Base-by-base conservation (phyloP, 2,329 filamentous ascomycete species). In the Colletotrichum sp. region DNA sequence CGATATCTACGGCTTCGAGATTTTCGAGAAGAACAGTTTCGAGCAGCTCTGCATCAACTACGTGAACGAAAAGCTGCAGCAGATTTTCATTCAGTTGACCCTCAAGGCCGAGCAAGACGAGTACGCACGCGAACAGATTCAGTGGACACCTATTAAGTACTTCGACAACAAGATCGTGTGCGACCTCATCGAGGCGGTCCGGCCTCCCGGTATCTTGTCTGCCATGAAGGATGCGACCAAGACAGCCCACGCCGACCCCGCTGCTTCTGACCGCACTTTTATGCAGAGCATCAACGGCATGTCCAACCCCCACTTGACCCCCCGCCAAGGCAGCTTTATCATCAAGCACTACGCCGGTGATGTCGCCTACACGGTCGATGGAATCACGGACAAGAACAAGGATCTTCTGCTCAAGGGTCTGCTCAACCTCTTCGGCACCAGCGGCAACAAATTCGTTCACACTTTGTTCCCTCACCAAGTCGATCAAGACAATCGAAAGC, bases 11-110 rank as follows among this genome's bases (percentile, higher is more conserved):
- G 97, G 97, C 4, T 99, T 99, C 82, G 97, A 99, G 83, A 99
- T 99, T 79, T 99, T 99, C 80, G 97, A 99, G 84, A 97, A 96
- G 87, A 99, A 99, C 88, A 98, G 95, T 79, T 99, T 99, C 81
- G 97, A 99, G 84, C 97, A 99, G 86, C 92, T 99, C 9, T 99
- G 97, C 86, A 99, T 99, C 90, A 99, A 99, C 88, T 99, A 99
- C 82, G 98, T 99, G 82, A 99, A 99, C 85, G 97, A 99, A 87
- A 99, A 99, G 86, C 89, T 99, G 74, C 97, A 99, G 86, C 97
- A 99, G 83, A 99, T 99, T 81, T 99, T 99, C 83, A 99, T 99
- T 80, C 97, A 99, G 85, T 89, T 99, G 80, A 99, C 97, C 0
- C 86, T 99, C 77, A 98, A 98, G 88, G 94, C 97, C 0, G 97